Evolutionary conservation across 495 filamentous ascomycete species (phyloP), one percentile per base, ranked within the genome.

Genomic region (Aspergillus nidulans): DNA sequence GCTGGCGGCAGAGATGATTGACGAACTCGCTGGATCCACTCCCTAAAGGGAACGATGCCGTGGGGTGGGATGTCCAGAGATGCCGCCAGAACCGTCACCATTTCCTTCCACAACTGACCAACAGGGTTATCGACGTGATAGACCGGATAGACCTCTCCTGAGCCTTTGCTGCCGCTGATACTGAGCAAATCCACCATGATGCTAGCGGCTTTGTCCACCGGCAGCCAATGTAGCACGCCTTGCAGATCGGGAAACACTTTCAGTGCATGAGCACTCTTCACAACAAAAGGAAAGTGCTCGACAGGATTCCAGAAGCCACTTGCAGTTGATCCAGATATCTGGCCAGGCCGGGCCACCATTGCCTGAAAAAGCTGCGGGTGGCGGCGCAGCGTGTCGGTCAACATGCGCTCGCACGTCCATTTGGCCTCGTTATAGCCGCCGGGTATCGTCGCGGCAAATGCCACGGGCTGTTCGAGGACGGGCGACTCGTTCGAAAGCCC

Each of bases 1-100:
- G 72, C 28, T 4, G 26, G 4, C 26, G 26, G 26, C 26, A 28
- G 26, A 1, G 72, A 59, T 1, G 63, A 63, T 0, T 23, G 32
- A 0, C 68, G 64, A n/a, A 82, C 79, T 0, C 71, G 67, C 6
- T 61, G 18, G 0, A 78, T 48, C 79, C 79, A 83, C n/a, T 75
- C 70, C 1, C 62, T 30, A 40, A 77, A 77, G 0, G 76, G 73
- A 12, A 80, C 63, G 9, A 77, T 19, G 46, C 72, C 65, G 0
- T 16, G 6, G 0, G 9, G 10, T 0, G 70, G 67, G 21, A 82
- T 72, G 6, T 58, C 26, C 4, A 28, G 26, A 4, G 26, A 4
- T 28, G 4, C 26, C 26, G 26, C 26, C 4, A 28, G 26, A 28
- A 28, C 26, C 4, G 26, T 28, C 4, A 4, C 9, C 26, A 28